Evolutionary conservation across 805 yeast genomes (phyloP).

Genomic region (Tetrapisispora nanseiensis): DNA sequence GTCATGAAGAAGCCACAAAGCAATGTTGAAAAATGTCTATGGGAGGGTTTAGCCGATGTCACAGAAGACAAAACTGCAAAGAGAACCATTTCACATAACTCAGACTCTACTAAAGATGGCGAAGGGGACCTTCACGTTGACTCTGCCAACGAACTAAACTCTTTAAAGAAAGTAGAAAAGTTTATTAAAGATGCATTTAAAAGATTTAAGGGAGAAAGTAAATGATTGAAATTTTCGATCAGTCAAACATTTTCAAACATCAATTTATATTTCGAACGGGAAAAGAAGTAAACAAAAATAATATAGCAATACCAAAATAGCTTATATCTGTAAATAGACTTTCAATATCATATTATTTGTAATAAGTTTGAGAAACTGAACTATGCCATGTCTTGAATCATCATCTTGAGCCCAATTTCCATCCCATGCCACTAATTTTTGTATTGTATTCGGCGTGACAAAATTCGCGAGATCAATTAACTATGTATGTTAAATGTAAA

Average conservation of each 20-base stretch:
- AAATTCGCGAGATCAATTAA: too few relatives aligned
- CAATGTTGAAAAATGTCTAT: constrained; percentile 75
- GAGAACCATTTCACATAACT: constrained; percentile 32
- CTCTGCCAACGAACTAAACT: constrained; percentile 23
- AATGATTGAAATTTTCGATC: not conserved
- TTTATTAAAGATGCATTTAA: constrained; percentile 52
- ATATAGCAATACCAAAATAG: not conserved
- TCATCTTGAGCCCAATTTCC: too few relatives aligned
- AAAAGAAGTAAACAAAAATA: not conserved
- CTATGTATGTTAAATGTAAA: too few relatives aligned
- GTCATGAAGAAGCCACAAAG: constrained; percentile 65
- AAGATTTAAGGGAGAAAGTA: constrained; percentile 31
- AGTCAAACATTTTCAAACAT: not conserved
- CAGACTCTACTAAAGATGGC: not conserved
- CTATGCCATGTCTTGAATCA: too few relatives aligned
- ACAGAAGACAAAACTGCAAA: constrained; percentile 72
- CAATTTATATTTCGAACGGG: too few relatives aligned
- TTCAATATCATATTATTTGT: not conserved
- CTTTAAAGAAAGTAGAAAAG: constrained; percentile 45
- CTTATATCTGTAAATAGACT: constrained; percentile 1
- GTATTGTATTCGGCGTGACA: not conserved
- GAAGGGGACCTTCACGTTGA: constrained; percentile 6
- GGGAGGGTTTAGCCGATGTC: constrained; percentile 93
- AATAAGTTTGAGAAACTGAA: too few relatives aligned
- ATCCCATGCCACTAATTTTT: too few relatives aligned